Base-by-base conservation (phyloP, 2,329 filamentous ascomycete species). In the Cercospora sp. region DNA sequence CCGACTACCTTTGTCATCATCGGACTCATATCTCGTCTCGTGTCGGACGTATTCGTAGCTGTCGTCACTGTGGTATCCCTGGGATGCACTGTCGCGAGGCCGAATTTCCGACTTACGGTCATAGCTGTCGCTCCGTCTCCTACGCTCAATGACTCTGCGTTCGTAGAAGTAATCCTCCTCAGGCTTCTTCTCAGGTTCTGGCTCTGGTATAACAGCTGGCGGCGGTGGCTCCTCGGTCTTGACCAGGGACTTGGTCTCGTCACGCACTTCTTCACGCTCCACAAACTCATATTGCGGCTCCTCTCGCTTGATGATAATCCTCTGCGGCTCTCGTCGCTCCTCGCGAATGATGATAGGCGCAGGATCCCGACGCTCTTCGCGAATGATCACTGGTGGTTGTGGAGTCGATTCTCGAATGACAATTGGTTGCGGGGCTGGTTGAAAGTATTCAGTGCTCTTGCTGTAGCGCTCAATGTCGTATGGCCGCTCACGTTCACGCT, bases 111-210 rank as follows among this genome's bases (percentile, higher is more conserved):
- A 78, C 74, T 69, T 79, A 66, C 82, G 81, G 65, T 84, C 78
- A 69, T 78, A 77, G 66, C 77, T 76, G 28, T 81, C 80, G 64
- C 78, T 78, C 66, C 80, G 77, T 69, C 80, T 79, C 63, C 79
- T 82, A 30, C 84, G 81, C 74, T 88, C 85, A 65, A 85, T 83
- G 53, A 85, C 79, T 51, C 84, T 81, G 66, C 86, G 84, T 72
- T 88, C 85, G 74, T 88, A 88, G 74, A 88, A 89, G 75, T 89
- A 88, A 68, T 87, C 86, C 63, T 88, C 85, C 43, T 88, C 86
- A 3, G 72, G 73, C 37, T 70, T 70, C 58, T 66, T 84, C 74
- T 66, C 79, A 53, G 67, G 71, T 40, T 74, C 69, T 57, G 71
- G 70, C 24, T 66, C 66, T 62, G 69, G 69, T 53, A 51, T 51